phyloP scores from a whole-genome alignment of 768 basidiomycete species.

The Dioszegia aurantiaca region DNA sequence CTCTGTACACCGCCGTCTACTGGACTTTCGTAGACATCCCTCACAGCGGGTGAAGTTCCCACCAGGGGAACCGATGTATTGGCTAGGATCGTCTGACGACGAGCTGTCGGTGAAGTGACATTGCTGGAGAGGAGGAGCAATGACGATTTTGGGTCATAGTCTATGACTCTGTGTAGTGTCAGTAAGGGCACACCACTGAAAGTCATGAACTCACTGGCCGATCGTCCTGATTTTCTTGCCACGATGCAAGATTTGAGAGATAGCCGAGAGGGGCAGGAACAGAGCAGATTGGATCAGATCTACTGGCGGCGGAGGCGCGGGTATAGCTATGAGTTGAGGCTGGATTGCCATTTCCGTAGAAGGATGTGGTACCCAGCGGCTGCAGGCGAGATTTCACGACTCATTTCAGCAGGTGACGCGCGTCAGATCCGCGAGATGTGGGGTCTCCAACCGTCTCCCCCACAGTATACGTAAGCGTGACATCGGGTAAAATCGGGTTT shows the following conservation, averaged over 20 bases:
- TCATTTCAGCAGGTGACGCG: no score
- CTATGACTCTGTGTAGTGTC: slow-evolving; percentile 26
- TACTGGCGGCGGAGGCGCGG: background rate
- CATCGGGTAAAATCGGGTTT: no score
- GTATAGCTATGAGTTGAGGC: background rate
- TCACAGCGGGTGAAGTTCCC: slow-evolving; percentile 25
- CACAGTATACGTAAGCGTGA: no score
- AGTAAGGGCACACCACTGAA: no score
- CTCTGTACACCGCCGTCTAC: slow-evolving; percentile 12
- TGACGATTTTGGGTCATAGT: slow-evolving; percentile 24
- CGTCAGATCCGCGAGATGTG: no score
- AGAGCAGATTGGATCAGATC: slow-evolving; percentile 15
- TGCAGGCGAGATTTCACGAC: no score
- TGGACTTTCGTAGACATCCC: slow-evolving; percentile 13
- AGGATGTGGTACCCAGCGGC: no score
- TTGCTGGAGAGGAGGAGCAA: slow-evolving; percentile 16
- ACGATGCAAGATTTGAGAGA: slow-evolving; percentile 10
- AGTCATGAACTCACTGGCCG: slow-evolving; percentile 40
- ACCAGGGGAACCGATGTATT: slow-evolving; percentile 32
- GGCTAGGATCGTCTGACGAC: slow-evolving; percentile 26
- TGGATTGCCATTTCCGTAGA: background rate
- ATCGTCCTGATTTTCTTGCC: slow-evolving; percentile 33
- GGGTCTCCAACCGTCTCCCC: no score
- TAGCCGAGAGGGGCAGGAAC: slow-evolving; percentile 22
- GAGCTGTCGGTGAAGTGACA: background rate